Conservation (phyloP, 305 asterid genomes). For the Fraxinus latifolia region DNA sequence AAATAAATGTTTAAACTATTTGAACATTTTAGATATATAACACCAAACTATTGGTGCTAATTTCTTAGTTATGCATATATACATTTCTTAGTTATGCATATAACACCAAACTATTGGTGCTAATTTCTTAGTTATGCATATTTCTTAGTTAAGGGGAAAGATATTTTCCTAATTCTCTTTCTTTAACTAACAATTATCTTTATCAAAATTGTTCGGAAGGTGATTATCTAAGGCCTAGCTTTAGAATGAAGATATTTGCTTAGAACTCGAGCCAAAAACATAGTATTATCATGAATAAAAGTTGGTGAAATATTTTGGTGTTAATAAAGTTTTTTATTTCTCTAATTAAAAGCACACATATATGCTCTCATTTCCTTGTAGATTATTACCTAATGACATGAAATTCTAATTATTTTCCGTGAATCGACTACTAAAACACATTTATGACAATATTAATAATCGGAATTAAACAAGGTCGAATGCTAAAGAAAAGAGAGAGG, state of each 20-base stretch:
- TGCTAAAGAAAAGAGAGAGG: not conserved
- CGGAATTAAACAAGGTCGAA: not conserved
- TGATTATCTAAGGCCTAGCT: not conserved
- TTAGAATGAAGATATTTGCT: not conserved
- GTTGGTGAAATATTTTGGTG: not conserved
- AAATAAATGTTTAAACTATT: too few relatives aligned
- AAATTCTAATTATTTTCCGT: not conserved
- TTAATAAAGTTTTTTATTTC: not conserved
- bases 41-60: too few relatives aligned
- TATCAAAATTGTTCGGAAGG: not conserved
- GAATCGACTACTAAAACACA: not conserved
- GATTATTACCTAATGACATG: not conserved
- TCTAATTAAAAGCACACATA: not conserved
- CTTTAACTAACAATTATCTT: not conserved
- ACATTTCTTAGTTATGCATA: too few relatives aligned
- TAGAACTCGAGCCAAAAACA: not conserved
- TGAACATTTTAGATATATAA: not conserved
- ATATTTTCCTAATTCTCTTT: not conserved
- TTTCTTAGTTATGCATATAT: too few relatives aligned
- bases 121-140: not conserved
- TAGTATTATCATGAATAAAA: not conserved
- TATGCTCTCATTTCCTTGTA: not conserved
- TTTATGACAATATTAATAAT: not conserved
- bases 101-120: not conserved
- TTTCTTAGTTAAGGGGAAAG: not conserved